A percentile compares a stretch with the other conserved stretches of the same genome.
These are phyloP conservation scores for Rubia yunnanensis DNA, from an alignment of 257 asterid species.

Conservation along the genomic window DNA sequence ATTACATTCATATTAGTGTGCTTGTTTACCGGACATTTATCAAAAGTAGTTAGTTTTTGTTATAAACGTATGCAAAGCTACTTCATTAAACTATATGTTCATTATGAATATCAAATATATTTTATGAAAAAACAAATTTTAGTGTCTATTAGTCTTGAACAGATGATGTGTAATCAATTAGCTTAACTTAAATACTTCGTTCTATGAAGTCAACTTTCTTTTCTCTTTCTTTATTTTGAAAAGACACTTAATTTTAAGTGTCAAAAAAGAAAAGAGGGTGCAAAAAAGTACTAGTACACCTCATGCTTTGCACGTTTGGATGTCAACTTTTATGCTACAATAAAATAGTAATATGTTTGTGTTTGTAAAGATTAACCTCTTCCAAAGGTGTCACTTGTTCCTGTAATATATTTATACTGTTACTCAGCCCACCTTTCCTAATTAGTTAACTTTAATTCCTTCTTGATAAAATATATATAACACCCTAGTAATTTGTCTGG, in stretches of 20 bases:
- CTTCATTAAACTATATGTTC: no score
- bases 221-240: no score
- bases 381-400: not conserved
- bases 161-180: no score
- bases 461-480: not conserved
- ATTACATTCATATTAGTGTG: no score
- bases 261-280: not conserved
- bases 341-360: not conserved
- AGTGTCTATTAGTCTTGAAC: no score
- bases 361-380: not conserved
- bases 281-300: not conserved
- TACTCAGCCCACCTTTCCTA: not conserved
- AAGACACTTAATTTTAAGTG: not conserved
- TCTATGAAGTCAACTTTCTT: no score
- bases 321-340: not conserved
- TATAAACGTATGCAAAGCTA: no score
- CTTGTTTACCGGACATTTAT: no score
- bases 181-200: no score
- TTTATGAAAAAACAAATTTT: no score
- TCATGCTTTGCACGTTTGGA: not conserved
- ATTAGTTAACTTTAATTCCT: slow-evolving; percentile 8
- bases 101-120: no score
- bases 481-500: not conserved
- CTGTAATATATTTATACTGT: not conserved
- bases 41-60: no score